A percentile compares a stretch with the other conserved stretches of the same genome.
These are phyloP conservation scores for Ophiocordyceps unilateralis DNA, from an alignment of 2,329 filamentous ascomycete species.

Conservation along the genomic window DNA sequence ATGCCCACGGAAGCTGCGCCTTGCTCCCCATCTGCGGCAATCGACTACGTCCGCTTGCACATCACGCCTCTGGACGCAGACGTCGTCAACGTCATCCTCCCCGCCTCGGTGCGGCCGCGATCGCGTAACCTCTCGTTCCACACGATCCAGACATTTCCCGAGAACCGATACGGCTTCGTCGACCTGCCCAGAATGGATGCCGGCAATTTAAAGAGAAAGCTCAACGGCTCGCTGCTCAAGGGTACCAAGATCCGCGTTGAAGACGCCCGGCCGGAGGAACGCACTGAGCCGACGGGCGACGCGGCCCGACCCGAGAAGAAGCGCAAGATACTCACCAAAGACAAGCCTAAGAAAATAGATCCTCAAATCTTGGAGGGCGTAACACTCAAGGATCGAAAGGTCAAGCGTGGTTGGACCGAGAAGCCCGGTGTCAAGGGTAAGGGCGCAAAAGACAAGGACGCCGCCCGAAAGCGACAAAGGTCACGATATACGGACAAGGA, in stretches of 20 bases:
- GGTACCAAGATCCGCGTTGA: slow-evolving; percentile 76
- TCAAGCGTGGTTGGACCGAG: slow-evolving; percentile 84
- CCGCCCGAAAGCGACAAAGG: slow-evolving; percentile 38
- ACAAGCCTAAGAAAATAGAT: slow-evolving; percentile 33
- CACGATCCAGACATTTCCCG: slow-evolving; percentile 69
- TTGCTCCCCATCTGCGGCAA: slow-evolving; percentile 1
- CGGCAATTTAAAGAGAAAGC: slow-evolving; percentile 78
- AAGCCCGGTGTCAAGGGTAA: slow-evolving; percentile 31
- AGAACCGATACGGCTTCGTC: slow-evolving; percentile 78
- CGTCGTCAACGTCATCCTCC: slow-evolving; percentile 55
- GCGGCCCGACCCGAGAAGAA: slow-evolving; percentile 12
- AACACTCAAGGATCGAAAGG: slow-evolving; percentile 56
- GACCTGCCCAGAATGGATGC: slow-evolving; percentile 69
- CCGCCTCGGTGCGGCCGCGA: slow-evolving; percentile 43
- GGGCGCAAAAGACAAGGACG: slow-evolving; percentile 29
- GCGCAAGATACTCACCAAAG: slow-evolving; percentile 17
- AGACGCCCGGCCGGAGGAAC: slow-evolving; percentile 46
- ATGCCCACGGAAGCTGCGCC: slow-evolving; percentile 5
- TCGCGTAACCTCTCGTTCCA: slow-evolving; percentile 83
- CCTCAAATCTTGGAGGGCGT: slow-evolving; percentile 43
- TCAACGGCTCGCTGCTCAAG: slow-evolving; percentile 72
- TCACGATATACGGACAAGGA: slow-evolving; percentile 68
- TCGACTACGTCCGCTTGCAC: slow-evolving; percentile 40
- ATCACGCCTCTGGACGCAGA: slow-evolving; percentile 71
- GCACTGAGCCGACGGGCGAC: slow-evolving; percentile 16